phyloP scores from a whole-genome alignment of 176 grass and related monocot genomes.

The Avena insularis region DNA sequence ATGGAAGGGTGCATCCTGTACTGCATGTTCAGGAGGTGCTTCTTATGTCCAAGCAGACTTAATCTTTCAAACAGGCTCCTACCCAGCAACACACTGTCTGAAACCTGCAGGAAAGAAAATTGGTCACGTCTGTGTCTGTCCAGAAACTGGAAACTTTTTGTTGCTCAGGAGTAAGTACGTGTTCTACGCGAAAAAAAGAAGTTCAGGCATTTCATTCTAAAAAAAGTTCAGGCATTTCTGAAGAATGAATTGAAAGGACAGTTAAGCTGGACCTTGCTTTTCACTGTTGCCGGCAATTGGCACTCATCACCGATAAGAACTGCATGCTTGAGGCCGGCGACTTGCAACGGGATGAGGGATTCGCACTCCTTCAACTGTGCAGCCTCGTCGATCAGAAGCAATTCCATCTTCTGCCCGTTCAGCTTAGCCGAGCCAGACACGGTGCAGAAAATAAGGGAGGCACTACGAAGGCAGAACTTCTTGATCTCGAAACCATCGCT shows the following conservation, averaged over 20 bases:
- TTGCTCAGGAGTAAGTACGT: neutral
- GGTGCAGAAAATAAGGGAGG: slow-evolving; percentile 62
- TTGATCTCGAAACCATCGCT: neutral
- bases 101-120: slow-evolving; percentile 39
- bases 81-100: slow-evolving; percentile 51
- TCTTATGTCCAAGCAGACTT: slow-evolving; percentile 60
- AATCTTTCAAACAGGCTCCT: slow-evolving; percentile 75
- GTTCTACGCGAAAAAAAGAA: too few species aligned
- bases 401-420: slow-evolving; percentile 29
- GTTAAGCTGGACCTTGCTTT: slow-evolving; percentile 61
- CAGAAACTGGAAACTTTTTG: neutral
- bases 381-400: slow-evolving; percentile 81
- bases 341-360: slow-evolving; percentile 63
- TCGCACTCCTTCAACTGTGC: slow-evolving; percentile 80
- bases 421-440: slow-evolving; percentile 63
- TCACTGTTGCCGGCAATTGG: slow-evolving; percentile 70
- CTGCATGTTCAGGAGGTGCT: slow-evolving; percentile 76
- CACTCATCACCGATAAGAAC: slow-evolving; percentile 75
- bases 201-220: too few species aligned
- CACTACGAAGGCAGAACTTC: slow-evolving; percentile 47
- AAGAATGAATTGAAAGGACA: neutral
- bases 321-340: slow-evolving; percentile 49
- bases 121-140: neutral
- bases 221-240: neutral
- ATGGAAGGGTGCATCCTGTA: slow-evolving; percentile 89